Base-by-base conservation (phyloP, 768 basidiomycete species). In the Mycena vulgaris region DNA sequence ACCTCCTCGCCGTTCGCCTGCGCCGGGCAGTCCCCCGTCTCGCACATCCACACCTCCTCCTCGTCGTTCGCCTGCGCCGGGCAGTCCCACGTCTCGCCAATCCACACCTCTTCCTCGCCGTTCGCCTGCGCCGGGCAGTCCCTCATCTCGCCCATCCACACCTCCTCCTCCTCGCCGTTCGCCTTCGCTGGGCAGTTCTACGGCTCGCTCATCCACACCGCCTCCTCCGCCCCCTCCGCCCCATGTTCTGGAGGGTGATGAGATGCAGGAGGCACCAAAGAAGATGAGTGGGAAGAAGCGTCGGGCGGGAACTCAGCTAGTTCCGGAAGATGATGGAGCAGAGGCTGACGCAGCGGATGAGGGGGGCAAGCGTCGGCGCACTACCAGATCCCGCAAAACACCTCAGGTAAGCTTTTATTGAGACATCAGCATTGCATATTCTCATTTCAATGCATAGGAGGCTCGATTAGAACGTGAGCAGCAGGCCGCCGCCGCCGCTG, bases 351-450 rank as follows among this genome's bases (percentile, higher is more conserved):
- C 16, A 35, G 35, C 61, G 61, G 5, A 7, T 35, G 27, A 6
- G 11, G 3, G n/a, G n/a, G n/a, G n/a, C n/a, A n/a, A n/a, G n/a
- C n/a, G n/a, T n/a, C n/a, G n/a, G n/a, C n/a, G n/a, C n/a, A n/a
- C n/a, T n/a, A n/a, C n/a, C n/a, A 51, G 61, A 52, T n/a, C 33
- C 8, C 37, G 61, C n/a, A 16, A 28, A 30, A 51, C 49, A 7
- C 61, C 61, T 2, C 14, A 37, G 61, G 61, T 63, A 63, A 8
- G n/a, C n/a, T n/a, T n/a, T n/a, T n/a, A n/a, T n/a, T n/a, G n/a
- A 16, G 16, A 23, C 47, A 47, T 31, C 37, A 48, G 40, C 42
- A 5, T 21, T 37, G 47, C 45, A 42, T 60, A 8, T 3, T 61
- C 60, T 61, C 5, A 49, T 51, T 61, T 25, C 5, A 37, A 61